Base-by-base conservation (phyloP, 208 protist species). In the Acanthamoeba quina region DNA sequence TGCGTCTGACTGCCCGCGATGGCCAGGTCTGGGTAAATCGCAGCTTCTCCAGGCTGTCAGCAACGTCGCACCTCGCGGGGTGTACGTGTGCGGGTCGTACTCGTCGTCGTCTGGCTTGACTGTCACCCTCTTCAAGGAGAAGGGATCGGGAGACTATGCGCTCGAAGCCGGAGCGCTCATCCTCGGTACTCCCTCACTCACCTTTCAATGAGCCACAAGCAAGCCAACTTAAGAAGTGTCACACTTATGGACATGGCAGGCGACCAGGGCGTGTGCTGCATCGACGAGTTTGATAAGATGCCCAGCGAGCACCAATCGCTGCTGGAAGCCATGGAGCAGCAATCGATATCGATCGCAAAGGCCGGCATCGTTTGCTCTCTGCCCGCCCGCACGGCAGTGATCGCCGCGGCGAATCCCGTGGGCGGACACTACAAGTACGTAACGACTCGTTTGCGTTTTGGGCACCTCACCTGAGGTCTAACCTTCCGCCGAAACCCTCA, bases 241-340 rank as follows among this genome's bases (percentile, higher is more conserved):
- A 41, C 3, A 41, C 1, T 41, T 1, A 41, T 47, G 44, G 44
- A 10, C 44, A 47, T 6, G 21, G 26, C 99, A 88, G 98, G 98
- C 11, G 99, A 99, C 95, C 98, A 99, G 94, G 96, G 97, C 24
- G 95, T 72, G 70, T 99, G 99, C 47, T 99, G 99, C 97, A 99
- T 99, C 66, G 99, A 99, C 95, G 99, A 99, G 94, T 99, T 99
- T 95, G 99, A 99, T 96, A 99, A 99, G 97, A 99, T 99, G 98
- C 96, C 96, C 11, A 96, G 95, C 26, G 99, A 99, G 95, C 99
- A 99, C 96, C 98, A 99, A 89, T 98, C 99, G 24, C 98, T 99
- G 68, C 97, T 99, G 13, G 99, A 99, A 96, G 99, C 99, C 26
- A 99, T 99, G 99, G 99, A 99, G 96, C 99, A 99, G 96, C 99